These are phyloP conservation scores for Paecilomyces formosus DNA, from an alignment of 2,329 filamentous ascomycete genomes.

Conservation along the genomic window DNA sequence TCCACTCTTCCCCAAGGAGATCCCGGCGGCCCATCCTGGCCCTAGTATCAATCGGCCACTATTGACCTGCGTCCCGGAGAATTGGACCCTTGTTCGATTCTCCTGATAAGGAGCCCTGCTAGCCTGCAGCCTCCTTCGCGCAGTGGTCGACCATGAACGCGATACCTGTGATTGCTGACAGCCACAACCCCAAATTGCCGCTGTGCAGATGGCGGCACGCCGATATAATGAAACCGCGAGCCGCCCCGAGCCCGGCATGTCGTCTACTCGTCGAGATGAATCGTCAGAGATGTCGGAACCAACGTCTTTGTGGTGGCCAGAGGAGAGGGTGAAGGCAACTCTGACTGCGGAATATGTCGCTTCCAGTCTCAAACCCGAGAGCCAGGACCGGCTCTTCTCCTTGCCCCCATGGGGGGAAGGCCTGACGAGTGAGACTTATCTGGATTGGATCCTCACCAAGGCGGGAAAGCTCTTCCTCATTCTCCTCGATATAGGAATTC, in stretches of 20 bases:
- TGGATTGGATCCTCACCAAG: slow-evolving; percentile 56
- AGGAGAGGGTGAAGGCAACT: slow-evolving; percentile 36
- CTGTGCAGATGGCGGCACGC: not conserved
- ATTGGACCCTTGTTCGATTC: not conserved
- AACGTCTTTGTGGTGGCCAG: slow-evolving; percentile 39
- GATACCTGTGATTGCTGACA: not conserved
- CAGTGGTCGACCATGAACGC: not conserved
- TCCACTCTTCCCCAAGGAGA: not conserved
- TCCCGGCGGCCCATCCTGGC: not conserved
- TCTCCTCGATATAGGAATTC: slow-evolving; percentile 51
- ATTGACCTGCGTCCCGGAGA: not conserved
- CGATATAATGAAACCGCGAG: not conserved
- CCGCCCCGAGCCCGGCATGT: not conserved
- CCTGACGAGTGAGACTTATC: slow-evolving; percentile 45
- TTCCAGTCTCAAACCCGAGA: slow-evolving; percentile 23
- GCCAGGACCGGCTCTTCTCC: slow-evolving; percentile 30
- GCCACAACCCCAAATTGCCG: not conserved
- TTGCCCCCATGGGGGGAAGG: slow-evolving; percentile 36
- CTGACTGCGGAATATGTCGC: slow-evolving; percentile 35
- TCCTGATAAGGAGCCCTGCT: not conserved
- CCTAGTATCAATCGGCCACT: not conserved
- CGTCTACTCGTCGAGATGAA: slow-evolving; percentile 7
- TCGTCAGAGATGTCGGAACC: slow-evolving; percentile 16
- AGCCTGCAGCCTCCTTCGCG: not conserved
- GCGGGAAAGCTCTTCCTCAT: slow-evolving; percentile 54